Evolutionary conservation across 495 filamentous ascomycete genomes (phyloP).

Genomic region (Hypoxylon lienhwacheense): DNA sequence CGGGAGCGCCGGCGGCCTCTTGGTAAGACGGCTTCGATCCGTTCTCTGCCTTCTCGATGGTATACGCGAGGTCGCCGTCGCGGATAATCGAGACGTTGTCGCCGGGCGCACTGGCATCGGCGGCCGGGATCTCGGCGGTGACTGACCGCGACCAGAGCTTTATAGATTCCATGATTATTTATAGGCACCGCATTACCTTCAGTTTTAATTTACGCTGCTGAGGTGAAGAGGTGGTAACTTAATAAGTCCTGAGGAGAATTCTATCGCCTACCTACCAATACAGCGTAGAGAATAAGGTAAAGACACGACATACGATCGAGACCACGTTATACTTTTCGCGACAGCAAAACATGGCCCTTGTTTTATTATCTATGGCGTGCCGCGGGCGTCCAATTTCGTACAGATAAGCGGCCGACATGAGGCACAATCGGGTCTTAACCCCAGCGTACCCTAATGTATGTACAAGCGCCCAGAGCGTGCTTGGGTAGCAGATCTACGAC

Average conservation of each 20-base stretch:
- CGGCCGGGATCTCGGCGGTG: slow-evolving; percentile 10
- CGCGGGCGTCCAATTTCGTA: background rate
- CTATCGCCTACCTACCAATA: too few relatives aligned
- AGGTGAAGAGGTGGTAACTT: background rate
- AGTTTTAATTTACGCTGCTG: too few relatives aligned
- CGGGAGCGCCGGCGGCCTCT: slow-evolving; percentile 64
- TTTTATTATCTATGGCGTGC: slow-evolving; percentile 5
- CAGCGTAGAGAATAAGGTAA: background rate
- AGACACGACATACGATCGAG: background rate
- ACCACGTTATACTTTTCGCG: background rate
- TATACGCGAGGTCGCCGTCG: slow-evolving; percentile 54
- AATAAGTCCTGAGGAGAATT: background rate
- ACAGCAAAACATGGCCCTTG: background rate
- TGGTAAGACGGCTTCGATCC: slow-evolving; percentile 59
- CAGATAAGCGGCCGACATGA: slow-evolving; percentile 17
- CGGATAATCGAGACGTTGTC: slow-evolving; percentile 32
- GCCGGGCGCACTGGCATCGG: slow-evolving; percentile 7
- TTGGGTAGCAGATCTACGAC: background rate
- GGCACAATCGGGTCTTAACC: slow-evolving; percentile 13
- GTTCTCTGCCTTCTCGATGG: slow-evolving; percentile 58
- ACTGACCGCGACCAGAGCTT: slow-evolving; percentile 20
- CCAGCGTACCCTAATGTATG: too few relatives aligned
- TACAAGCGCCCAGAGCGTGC: slow-evolving; percentile 1
- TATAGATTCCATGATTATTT: slow-evolving; percentile 13
- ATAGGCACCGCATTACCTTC: too few relatives aligned